These are phyloP conservation scores for Tolypocladium guangdongense DNA, from an alignment of 2,329 filamentous ascomycete genomes.

Conservation along the genomic window DNA sequence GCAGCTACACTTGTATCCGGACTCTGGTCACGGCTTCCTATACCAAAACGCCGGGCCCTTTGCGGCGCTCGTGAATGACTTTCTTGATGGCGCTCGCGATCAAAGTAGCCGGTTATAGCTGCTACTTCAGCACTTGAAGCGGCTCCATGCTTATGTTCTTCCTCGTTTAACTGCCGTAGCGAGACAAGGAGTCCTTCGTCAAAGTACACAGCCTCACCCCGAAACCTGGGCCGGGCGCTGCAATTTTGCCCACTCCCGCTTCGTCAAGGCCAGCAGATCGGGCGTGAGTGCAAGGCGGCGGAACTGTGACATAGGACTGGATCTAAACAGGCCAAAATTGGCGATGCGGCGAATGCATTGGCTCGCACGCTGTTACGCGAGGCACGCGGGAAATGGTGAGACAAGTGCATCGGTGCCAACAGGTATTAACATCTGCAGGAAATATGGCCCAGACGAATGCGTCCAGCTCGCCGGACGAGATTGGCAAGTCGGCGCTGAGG, in stretches of 20 bases:
- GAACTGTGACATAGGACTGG: not conserved
- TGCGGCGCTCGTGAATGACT: slow-evolving; percentile 19
- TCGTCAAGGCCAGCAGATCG: not conserved
- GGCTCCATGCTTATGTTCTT: not conserved
- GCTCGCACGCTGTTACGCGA: not conserved
- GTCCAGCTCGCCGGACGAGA: not conserved
- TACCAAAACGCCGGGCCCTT: slow-evolving; percentile 22
- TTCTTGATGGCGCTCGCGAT: slow-evolving; percentile 10
- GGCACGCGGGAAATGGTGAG: not conserved
- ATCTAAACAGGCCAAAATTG: not conserved
- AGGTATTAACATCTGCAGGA: not conserved
- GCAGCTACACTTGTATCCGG: slow-evolving; percentile 22
- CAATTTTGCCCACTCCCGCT: not conserved
- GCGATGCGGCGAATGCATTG: not conserved
- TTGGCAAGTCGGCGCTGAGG: not conserved
- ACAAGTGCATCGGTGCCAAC: not conserved
- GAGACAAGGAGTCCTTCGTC: not conserved
- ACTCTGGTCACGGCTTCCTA: slow-evolving; percentile 25
- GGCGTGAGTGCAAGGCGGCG: too few relatives aligned
- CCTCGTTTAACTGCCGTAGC: not conserved
- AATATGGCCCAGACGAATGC: not conserved
- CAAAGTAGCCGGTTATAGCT: slow-evolving; percentile 2
- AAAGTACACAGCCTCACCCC: not conserved
- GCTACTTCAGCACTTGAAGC: not conserved
- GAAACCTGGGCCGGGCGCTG: not conserved